Evolutionary conservation across 148 eudicot genomes (phyloP).

Genomic region (Persicaria tinctoria): DNA sequence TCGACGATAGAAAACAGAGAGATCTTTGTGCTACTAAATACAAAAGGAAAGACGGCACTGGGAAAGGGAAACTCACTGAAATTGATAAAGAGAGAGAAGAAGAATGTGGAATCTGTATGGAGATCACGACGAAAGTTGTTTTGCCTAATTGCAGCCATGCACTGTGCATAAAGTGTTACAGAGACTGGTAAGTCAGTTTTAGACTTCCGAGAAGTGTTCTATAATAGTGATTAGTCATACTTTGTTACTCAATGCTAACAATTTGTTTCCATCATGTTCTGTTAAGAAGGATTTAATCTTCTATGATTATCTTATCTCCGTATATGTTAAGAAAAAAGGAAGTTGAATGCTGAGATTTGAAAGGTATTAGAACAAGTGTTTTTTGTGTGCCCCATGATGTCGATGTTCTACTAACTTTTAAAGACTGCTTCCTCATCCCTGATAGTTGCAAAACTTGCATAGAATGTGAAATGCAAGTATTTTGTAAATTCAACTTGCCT

Average conservation of each 20-base stretch:
- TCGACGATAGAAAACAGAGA: conserved; percentile 74
- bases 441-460: too few relatives aligned
- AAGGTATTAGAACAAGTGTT: background rate
- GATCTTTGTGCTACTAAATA: conserved; percentile 52
- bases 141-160: conserved; percentile 78
- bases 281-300: background rate
- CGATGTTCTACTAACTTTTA: background rate
- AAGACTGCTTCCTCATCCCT: too few relatives aligned
- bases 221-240: too few relatives aligned
- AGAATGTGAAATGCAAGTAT: background rate
- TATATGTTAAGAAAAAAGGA: background rate
- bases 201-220: too few relatives aligned
- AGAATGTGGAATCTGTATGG: conserved; percentile 93
- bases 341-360: conserved; percentile 10
- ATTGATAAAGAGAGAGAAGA: conserved; percentile 72
- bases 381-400: conserved; percentile 3
- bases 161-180: conserved; percentile 73
- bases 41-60: conserved; percentile 33
- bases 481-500: too few relatives aligned
- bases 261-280: background rate
- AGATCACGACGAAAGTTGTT: conserved; percentile 56
- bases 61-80: conserved; percentile 42
- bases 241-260: too few relatives aligned
- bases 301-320: background rate
- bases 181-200: conserved; percentile 56